phyloP scores from a whole-genome alignment of 148 eudicot genomes.

The Selenicereus undatus region DNA sequence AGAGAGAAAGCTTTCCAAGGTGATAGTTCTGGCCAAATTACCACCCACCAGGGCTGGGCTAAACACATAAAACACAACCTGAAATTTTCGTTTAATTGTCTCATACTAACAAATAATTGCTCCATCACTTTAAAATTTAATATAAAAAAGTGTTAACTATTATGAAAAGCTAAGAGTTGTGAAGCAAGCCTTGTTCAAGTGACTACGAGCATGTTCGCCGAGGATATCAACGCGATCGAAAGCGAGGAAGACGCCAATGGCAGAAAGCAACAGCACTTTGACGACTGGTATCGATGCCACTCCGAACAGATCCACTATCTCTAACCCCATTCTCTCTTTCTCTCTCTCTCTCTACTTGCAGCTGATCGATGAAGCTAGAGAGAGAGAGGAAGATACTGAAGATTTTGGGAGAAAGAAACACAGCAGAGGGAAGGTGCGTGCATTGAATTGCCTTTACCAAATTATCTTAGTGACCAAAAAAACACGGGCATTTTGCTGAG shows the following conservation, averaged over 20 bases:
- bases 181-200: constrained; percentile 30
- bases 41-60: constrained; percentile 44
- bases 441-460: too few relatives aligned
- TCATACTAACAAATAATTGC: too few relatives aligned
- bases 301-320: constrained; percentile 28
- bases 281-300: constrained; percentile 44
- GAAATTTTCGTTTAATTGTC: too few relatives aligned
- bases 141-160: too few relatives aligned
- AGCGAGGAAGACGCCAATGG: constrained; percentile 42
- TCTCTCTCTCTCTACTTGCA: neutral
- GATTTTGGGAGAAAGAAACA: neutral
- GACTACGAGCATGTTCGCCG: constrained; percentile 31
- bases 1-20: constrained; percentile 32
- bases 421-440: too few relatives aligned
- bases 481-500: too few relatives aligned
- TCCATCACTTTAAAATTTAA: too few relatives aligned
- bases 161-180: neutral
- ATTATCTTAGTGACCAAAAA: too few relatives aligned
- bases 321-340: neutral
- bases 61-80: constrained; percentile 51
- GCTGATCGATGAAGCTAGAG: too few relatives aligned
- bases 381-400: neutral
- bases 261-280: constrained; percentile 45
- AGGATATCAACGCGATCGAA: constrained; percentile 32
- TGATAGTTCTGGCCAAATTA: constrained; percentile 39